Percentiles rank a stretch among this genome's conserved stretches.
Evolutionary conservation across 1,284 basidiomycete species (phyloP).

Genomic region (Microbotryum scabiosae): DNA sequence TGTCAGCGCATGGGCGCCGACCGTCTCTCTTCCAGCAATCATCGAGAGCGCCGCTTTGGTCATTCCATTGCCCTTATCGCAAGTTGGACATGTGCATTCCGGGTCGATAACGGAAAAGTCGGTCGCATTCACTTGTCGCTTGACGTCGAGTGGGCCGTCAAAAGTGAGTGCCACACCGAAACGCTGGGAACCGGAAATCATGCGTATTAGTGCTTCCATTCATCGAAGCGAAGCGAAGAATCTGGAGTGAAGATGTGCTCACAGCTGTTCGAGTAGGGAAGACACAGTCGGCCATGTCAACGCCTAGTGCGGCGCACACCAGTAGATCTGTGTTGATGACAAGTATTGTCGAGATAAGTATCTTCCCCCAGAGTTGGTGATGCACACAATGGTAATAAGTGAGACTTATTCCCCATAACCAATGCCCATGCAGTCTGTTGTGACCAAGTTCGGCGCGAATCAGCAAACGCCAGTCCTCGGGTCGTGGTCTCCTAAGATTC

Average conservation of each 20-base stretch:
- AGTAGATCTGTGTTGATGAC: conserved; percentile 54
- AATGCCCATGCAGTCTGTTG: conserved; percentile 52
- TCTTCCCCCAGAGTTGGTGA: background rate
- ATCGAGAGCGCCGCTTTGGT: conserved; percentile 62
- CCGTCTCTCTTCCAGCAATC: conserved; percentile 65
- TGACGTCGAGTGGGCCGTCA: conserved; percentile 65
- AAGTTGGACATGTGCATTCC: conserved; percentile 70
- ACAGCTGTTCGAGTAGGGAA: conserved; percentile 68
- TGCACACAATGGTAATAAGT: too few species aligned
- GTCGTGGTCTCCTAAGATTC: background rate
- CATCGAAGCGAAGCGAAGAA: background rate
- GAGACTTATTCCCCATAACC: conserved; percentile 68
- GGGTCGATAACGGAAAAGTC: conserved; percentile 63
- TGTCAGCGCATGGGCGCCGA: conserved; percentile 53
- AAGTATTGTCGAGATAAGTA: conserved; percentile 1
- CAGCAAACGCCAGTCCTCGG: background rate
- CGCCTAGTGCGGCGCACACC: conserved; percentile 75
- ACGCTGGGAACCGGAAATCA: conserved; percentile 38
- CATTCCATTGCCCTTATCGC: conserved; percentile 47
- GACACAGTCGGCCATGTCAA: conserved; percentile 85
- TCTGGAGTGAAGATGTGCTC: background rate
- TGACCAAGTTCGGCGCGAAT: background rate
- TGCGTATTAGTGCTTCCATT: too few species aligned
- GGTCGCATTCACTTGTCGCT: conserved; percentile 61
- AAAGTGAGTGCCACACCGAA: conserved; percentile 77